These are phyloP conservation scores for Trichoderma endophyticum DNA, from an alignment of 2,329 filamentous ascomycete genomes.

Conservation along the genomic window DNA sequence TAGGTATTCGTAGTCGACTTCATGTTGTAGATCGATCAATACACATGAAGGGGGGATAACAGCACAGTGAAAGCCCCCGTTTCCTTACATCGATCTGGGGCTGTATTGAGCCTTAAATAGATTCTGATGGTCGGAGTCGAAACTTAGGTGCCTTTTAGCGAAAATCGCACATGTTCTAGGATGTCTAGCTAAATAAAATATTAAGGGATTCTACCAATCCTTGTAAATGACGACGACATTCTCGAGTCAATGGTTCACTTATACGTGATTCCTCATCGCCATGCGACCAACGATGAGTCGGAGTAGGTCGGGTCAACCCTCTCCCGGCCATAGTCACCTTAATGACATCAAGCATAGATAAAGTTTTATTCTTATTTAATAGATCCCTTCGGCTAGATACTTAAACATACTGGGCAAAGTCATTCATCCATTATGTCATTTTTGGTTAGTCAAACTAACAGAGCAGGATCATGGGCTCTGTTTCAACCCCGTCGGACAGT, in stretches of 20 bases:
- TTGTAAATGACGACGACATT: background rate
- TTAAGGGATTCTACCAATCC: background rate
- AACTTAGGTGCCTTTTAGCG: background rate
- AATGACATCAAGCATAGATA: background rate
- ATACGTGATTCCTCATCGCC: background rate
- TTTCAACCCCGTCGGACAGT: background rate
- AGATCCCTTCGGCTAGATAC: too few species aligned
- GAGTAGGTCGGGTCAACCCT: too few species aligned
- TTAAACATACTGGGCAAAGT: too few species aligned
- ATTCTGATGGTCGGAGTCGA: background rate
- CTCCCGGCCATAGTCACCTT: fast-evolving
- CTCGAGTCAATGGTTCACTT: background rate
- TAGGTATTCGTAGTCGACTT: background rate
- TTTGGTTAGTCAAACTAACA: too few species aligned
- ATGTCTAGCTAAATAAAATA: background rate
- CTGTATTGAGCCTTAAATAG: background rate
- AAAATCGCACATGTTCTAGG: background rate
- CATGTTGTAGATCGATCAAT: background rate
- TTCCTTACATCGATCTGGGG: background rate
- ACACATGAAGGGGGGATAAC: background rate
- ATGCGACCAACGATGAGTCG: too few species aligned
- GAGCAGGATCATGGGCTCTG: too few species aligned
- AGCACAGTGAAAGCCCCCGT: background rate
- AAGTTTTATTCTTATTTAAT: background rate
- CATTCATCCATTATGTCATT: background rate